Percentiles rank a stretch among this genome's conserved stretches.
phyloP scores from a whole-genome alignment of 1,284 basidiomycete species.

The Baeospora myosura region DNA sequence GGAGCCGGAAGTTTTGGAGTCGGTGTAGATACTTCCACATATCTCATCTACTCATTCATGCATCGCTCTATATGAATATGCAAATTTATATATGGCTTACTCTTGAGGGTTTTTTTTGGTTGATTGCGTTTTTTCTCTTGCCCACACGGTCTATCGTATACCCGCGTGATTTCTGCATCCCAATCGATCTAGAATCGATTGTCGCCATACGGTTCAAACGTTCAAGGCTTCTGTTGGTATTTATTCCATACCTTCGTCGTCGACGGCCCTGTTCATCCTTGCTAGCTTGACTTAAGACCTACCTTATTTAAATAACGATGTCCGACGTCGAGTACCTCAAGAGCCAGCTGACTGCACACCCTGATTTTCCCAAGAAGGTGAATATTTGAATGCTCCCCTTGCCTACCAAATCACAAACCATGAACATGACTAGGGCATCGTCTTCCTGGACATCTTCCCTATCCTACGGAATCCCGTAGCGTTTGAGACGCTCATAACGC shows the following conservation, averaged over 20 bases:
- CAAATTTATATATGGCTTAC: neutral
- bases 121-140: constrained; percentile 3
- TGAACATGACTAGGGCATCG: constrained; percentile 50
- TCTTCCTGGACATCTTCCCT: constrained; percentile 88
- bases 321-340: constrained; percentile 73
- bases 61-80: constrained; percentile 18
- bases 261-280: no score
- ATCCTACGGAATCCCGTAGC: constrained; percentile 77
- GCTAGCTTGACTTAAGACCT: no score
- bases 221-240: no score
- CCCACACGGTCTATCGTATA: no score
- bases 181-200: no score
- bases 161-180: no score
- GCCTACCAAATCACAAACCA: neutral
- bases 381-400: neutral
- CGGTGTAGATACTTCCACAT: constrained; percentile 52
- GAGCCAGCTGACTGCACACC: constrained; percentile 59
- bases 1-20: constrained; percentile 83
- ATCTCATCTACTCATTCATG: constrained; percentile 19
- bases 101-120: neutral
- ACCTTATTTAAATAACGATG: constrained; percentile 34
- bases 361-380: constrained; percentile 87
- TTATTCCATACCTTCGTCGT: no score
- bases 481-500: constrained; percentile 88
- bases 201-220: no score